Base-by-base conservation (phyloP, 306 rosid species). In the Benincasa hispida region DNA sequence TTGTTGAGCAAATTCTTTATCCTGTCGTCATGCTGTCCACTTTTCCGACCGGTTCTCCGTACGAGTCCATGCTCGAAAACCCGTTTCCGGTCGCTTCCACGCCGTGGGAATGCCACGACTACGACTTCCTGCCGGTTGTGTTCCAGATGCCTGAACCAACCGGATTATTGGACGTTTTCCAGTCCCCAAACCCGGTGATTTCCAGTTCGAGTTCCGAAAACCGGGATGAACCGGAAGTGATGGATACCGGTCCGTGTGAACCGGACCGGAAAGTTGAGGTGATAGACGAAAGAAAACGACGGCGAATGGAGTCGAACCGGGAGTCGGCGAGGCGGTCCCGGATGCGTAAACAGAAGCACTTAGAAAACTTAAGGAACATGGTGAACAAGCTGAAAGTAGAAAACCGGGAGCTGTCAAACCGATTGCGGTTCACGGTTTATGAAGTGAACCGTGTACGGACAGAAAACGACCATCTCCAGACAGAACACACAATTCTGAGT, bases 241-340 rank as follows among this genome's bases (percentile, higher is more conserved):
- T 10, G 28, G 14, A n/a, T 28, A 28, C 68, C 56, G 61, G 17
- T 32, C 41, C 70, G 1, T 79, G 73, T 0, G 74, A 77, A 7
- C 82, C 75, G 54, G 60, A 69, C 81, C 81, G 81, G 13, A 50
- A 13, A 14, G 34, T 8, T 14, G 22, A 76, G 2, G 30, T 78
- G 10, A 79, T 78, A 70, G 89, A 88, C 69, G 96, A 90, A 77
- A 83, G 93, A 42, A 92, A 87, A 79, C 83, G 86, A 54, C 82
- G 96, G 53, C 83, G 99, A 78, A 94, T 89, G 98, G 79, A 86
- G 80, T 94, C 98, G 56, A 94, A 92, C 89, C 87, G 99, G 82
- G 96, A 94, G 75, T 94, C 99, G 8, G 99, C 99, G 11, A 76
- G 96, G 80, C 86, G 99, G 76, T 94, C 99, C 4, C 87, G 99